Conservation (phyloP, 768 basidiomycete species). For the Leucogyrophana mollusca region DNA sequence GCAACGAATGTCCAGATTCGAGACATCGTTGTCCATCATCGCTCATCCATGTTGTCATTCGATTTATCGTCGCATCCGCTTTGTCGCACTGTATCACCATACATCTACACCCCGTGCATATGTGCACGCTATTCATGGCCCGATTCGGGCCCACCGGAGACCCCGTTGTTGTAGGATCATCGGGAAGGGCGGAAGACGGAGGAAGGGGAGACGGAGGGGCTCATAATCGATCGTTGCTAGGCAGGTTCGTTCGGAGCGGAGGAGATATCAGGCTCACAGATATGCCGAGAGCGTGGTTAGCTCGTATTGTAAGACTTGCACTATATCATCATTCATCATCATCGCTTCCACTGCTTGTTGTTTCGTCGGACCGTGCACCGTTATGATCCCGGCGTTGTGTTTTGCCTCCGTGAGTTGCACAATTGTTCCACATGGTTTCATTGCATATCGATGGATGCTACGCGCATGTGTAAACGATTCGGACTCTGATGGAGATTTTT, state of each 20-base stretch:
- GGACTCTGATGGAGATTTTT: constrained; percentile 19
- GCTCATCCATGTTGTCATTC: constrained; percentile 28
- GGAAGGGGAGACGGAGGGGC: constrained; percentile 10
- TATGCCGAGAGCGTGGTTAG: constrained; percentile 6
- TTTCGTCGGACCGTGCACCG: constrained; percentile 15
- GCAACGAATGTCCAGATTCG: constrained; percentile 2
- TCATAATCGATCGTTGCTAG: constrained; percentile 13
- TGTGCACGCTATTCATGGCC: constrained; percentile 28
- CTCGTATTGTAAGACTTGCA: constrained; percentile 26
- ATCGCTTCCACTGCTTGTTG: constrained; percentile 4
- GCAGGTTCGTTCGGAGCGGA: constrained; percentile 21
- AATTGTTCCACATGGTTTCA: constrained; percentile 7
- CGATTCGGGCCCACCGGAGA: constrained; percentile 11
- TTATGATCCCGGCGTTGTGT: constrained; percentile 16
- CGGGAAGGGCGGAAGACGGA: constrained; percentile 10
- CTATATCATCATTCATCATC: constrained; percentile 10
- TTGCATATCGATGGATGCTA: not conserved
- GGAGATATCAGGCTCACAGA: constrained; percentile 21
- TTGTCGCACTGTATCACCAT: constrained; percentile 31
- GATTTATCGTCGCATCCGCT: constrained; percentile 27
- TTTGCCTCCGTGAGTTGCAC: not conserved
- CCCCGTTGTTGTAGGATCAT: constrained; percentile 25
- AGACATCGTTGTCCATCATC: constrained; percentile 18
- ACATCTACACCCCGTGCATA: constrained; percentile 33
- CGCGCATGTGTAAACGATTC: constrained; percentile 16